Conservation (phyloP, 1,284 basidiomycete genomes). For the Agaricales sp. region DNA sequence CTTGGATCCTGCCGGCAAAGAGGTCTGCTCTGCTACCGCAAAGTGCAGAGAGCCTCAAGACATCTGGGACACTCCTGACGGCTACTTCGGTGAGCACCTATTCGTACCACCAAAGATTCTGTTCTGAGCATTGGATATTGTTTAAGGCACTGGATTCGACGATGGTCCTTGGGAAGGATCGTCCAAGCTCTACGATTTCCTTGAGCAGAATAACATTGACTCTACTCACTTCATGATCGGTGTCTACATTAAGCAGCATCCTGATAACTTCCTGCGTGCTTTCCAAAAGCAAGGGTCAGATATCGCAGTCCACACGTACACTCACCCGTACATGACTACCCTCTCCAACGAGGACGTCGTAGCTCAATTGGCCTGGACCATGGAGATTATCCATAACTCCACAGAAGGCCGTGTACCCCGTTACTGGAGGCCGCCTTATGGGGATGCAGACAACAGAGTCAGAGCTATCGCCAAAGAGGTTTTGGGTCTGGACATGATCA, state of each 20-base stretch:
- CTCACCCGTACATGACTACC: constrained; percentile 76
- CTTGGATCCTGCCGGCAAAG: constrained; percentile 35
- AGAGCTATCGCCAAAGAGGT: constrained; percentile 64
- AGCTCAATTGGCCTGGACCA: constrained; percentile 77
- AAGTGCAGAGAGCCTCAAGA: constrained; percentile 51
- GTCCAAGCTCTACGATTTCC: constrained; percentile 33
- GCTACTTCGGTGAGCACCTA: constrained; percentile 35
- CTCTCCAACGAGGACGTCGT: constrained; percentile 59
- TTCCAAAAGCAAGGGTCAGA: constrained; percentile 42
- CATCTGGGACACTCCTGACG: constrained; percentile 62
- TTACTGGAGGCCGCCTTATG: constrained; percentile 74
- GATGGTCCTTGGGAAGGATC: constrained; percentile 58
- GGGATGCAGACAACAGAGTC: constrained; percentile 68
- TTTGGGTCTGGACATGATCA: constrained; percentile 59
- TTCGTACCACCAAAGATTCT: too few relatives aligned
- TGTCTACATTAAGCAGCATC: constrained; percentile 50
- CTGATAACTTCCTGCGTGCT: constrained; percentile 41
- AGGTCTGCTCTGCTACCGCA: constrained; percentile 59
- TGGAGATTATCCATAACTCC: constrained; percentile 73
- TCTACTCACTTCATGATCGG: constrained; percentile 85
- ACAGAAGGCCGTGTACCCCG: constrained; percentile 64
- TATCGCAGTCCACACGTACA: constrained; percentile 77
- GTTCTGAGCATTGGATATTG: neutral
- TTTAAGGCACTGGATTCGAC: constrained; percentile 45
- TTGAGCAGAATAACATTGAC: constrained; percentile 44